Evolutionary conservation across 768 basidiomycete genomes (phyloP).

Genomic region (Symmetrospora coprosmae): DNA sequence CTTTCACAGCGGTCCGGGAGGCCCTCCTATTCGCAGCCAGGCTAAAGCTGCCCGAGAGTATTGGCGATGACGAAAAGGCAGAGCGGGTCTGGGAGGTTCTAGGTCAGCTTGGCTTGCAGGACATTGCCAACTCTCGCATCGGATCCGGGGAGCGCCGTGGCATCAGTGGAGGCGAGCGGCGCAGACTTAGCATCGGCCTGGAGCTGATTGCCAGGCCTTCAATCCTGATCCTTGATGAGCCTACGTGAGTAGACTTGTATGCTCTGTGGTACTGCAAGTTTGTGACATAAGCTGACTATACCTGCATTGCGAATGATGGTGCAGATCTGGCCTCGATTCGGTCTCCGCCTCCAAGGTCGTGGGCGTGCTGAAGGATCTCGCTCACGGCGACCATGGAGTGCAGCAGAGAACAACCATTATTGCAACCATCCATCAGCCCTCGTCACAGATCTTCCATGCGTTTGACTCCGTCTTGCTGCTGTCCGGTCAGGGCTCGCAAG

Average conservation of each 20-base stretch:
- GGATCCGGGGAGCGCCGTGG: slow-evolving; percentile 61
- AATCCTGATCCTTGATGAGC: slow-evolving; percentile 74
- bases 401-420: slow-evolving; percentile 54
- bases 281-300: slow-evolving; percentile 43
- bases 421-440: slow-evolving; percentile 38
- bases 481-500: slow-evolving; percentile 51
- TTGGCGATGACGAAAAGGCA: slow-evolving; percentile 33
- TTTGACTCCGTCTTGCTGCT: slow-evolving; percentile 72
- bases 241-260: slow-evolving; percentile 38
- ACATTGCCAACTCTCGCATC: slow-evolving; percentile 58
- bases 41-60: slow-evolving; percentile 53
- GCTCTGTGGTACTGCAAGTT: slow-evolving; percentile 28
- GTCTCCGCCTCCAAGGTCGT: slow-evolving; percentile 70
- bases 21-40: slow-evolving; percentile 72
- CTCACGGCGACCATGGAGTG: slow-evolving; percentile 33
- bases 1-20: slow-evolving; percentile 52
- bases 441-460: slow-evolving; percentile 41
- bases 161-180: slow-evolving; percentile 81
- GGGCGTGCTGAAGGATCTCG: slow-evolving; percentile 60
- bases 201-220: slow-evolving; percentile 77
- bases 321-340: slow-evolving; percentile 59
- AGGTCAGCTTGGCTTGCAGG: slow-evolving; percentile 59
- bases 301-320: slow-evolving; percentile 18
- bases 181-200: slow-evolving; percentile 75
- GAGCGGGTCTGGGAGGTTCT: slow-evolving; percentile 49